Conservation (phyloP, 1,284 basidiomycete species). For the Mrakiaceae sp. region DNA sequence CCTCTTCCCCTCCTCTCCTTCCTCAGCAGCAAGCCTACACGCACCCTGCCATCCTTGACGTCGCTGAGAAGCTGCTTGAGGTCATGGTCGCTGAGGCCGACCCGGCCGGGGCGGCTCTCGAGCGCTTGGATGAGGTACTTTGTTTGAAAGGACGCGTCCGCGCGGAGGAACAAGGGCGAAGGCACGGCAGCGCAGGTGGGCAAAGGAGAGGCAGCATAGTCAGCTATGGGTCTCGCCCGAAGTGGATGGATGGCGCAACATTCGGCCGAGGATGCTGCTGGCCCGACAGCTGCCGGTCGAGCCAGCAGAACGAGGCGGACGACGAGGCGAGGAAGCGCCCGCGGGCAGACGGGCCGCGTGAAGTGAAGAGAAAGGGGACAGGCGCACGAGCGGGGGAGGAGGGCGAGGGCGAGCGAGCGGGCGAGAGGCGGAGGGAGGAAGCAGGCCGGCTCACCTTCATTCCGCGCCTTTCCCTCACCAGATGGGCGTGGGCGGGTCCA, state of each 20-base stretch:
- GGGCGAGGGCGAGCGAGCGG: no score
- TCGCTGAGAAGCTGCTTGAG: constrained; percentile 35
- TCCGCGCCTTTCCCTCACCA: background rate
- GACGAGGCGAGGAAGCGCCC: no score
- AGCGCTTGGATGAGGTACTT: constrained; percentile 38
- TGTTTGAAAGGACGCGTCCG: no score
- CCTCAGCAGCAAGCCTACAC: constrained; percentile 15
- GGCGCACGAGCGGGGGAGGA: no score
- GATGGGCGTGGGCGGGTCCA: background rate
- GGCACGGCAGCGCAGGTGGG: background rate
- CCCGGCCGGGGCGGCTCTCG: constrained; percentile 31
- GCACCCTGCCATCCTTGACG: constrained; percentile 34
- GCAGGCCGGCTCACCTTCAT: background rate
- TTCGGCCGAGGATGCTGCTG: no score
- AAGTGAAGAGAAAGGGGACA: no score
- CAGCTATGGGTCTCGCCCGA: no score
- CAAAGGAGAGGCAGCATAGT: background rate
- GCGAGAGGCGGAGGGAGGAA: background rate
- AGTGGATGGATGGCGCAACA: no score
- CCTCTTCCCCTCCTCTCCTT: no score
- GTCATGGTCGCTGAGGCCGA: constrained; percentile 31
- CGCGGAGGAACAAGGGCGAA: no score
- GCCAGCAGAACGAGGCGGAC: background rate
- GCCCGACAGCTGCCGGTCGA: background rate
- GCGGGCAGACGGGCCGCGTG: no score